Evolutionary conservation across 2,329 filamentous ascomycete species (phyloP).

Genomic region (Pseudogymnoascus sp.): DNA sequence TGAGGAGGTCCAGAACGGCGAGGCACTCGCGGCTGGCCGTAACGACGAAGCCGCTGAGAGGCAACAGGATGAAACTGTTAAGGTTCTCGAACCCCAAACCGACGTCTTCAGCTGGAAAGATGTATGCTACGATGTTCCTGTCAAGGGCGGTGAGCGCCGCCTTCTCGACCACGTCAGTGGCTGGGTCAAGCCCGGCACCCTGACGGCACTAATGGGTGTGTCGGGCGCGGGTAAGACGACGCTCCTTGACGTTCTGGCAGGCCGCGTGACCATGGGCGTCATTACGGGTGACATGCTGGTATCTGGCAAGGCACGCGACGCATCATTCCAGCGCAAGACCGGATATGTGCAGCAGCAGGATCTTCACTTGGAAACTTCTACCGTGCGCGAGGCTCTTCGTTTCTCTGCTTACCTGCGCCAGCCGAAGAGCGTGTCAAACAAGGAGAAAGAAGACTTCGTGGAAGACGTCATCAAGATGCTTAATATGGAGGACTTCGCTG

Average conservation of each 20-base stretch:
- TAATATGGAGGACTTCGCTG: constrained; percentile 85
- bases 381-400: constrained; percentile 79
- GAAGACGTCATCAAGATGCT: constrained; percentile 87
- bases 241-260: constrained; percentile 71
- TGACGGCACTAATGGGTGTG: constrained; percentile 65
- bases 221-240: constrained; percentile 84
- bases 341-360: constrained; percentile 94
- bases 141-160: constrained; percentile 57
- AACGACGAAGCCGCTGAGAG: constrained; percentile 12
- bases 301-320: constrained; percentile 41
- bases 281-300: constrained; percentile 72
- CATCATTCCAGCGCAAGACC: constrained; percentile 83
- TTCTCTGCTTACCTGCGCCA: constrained; percentile 87
- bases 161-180: constrained; percentile 65
- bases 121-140: constrained; percentile 69
- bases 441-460: constrained; percentile 82
- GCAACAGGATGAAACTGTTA: constrained; percentile 24
- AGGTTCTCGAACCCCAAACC: constrained; percentile 26
- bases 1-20: constrained; percentile 26
- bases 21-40: constrained; percentile 19
- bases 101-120: constrained; percentile 31
- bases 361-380: constrained; percentile 76
- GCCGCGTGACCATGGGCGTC: constrained; percentile 79
- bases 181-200: constrained; percentile 67
- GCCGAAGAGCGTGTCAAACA: constrained; percentile 61